Percentiles rank a stretch among this genome's conserved stretches.
Conservation (phyloP, 345 rosid genomes). For the Pistacia atlantica region DNA sequence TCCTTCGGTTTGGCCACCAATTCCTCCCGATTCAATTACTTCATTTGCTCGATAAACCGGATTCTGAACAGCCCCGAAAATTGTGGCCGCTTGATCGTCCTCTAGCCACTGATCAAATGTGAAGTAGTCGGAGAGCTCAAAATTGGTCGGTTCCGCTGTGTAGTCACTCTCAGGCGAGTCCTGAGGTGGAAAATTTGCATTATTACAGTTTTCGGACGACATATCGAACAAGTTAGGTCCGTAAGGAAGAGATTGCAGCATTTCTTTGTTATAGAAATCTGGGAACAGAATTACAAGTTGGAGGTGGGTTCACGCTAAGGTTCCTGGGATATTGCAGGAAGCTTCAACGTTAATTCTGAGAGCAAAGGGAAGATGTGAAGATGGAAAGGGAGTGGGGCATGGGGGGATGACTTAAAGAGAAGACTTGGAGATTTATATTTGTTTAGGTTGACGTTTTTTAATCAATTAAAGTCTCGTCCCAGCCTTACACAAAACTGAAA, state of each 20-base stretch:
- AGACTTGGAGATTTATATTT: background rate
- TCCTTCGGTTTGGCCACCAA: slow-evolving; percentile 34
- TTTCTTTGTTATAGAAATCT: too few species aligned
- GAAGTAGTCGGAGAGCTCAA: slow-evolving; percentile 56
- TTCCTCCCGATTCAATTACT: slow-evolving; percentile 23
- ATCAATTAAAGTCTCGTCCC: too few species aligned
- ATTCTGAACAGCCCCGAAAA: slow-evolving; percentile 30
- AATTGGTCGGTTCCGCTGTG: slow-evolving; percentile 30
- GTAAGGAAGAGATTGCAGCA: too few species aligned
- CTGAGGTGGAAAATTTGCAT: background rate
- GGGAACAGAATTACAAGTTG: too few species aligned
- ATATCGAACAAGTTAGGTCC: too few species aligned
- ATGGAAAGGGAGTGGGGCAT: slow-evolving; percentile 13
- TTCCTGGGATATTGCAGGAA: slow-evolving; percentile 44
- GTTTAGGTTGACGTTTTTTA: too few species aligned
- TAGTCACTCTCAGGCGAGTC: slow-evolving; percentile 40
- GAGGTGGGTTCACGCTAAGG: slow-evolving; percentile 36
- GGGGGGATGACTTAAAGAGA: slow-evolving; percentile 9
- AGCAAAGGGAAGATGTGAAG: background rate
- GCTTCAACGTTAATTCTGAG: slow-evolving; percentile 32
- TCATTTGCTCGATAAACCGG: slow-evolving; percentile 40
- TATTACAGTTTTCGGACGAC: slow-evolving; percentile 22
- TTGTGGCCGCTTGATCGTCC: slow-evolving; percentile 38
- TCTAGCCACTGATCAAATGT: slow-evolving; percentile 58
- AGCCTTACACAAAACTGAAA: too few species aligned